phyloP scores from a whole-genome alignment of 108 stramenopile genomes.

The Pseudonitzschia multiseries region DNA sequence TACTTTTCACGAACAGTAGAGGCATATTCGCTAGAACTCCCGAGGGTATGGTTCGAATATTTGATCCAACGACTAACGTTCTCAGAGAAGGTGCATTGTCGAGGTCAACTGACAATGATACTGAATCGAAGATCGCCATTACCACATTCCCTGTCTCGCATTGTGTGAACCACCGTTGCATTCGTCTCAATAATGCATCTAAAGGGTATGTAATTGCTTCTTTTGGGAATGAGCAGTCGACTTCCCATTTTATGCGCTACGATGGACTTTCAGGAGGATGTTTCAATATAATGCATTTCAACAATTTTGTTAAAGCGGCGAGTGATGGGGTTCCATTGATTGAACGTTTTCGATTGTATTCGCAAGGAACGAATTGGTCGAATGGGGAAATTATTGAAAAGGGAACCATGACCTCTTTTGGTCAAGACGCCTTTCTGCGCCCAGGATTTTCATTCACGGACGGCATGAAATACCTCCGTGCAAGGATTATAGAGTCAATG shows the following conservation, averaged over 20 bases:
- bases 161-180: conserved; percentile 38
- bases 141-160: conserved; percentile 41
- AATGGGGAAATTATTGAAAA: conserved; percentile 36
- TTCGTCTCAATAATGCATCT: conserved; percentile 26
- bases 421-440: conserved; percentile 41
- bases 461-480: conserved; percentile 28
- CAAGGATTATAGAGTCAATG: conserved; percentile 31
- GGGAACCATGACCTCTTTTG: conserved; percentile 35
- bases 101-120: conserved; percentile 29
- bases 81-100: conserved; percentile 35
- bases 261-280: conserved; percentile 35
- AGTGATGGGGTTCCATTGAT: conserved; percentile 32
- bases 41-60: conserved; percentile 29
- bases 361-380: conserved; percentile 33
- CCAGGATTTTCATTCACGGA: conserved; percentile 35
- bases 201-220: conserved; percentile 40
- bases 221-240: conserved; percentile 38
- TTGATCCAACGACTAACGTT: conserved; percentile 15
- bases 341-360: conserved; percentile 28
- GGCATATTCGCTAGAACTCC: conserved; percentile 31
- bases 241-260: conserved; percentile 46
- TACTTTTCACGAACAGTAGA: conserved; percentile 24
- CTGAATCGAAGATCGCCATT: conserved; percentile 36
- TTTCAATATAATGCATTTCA: conserved; percentile 40
- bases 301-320: conserved; percentile 30